Conservation (phyloP, 1,284 basidiomycete genomes). For the Ceratobasidium sp. region DNA sequence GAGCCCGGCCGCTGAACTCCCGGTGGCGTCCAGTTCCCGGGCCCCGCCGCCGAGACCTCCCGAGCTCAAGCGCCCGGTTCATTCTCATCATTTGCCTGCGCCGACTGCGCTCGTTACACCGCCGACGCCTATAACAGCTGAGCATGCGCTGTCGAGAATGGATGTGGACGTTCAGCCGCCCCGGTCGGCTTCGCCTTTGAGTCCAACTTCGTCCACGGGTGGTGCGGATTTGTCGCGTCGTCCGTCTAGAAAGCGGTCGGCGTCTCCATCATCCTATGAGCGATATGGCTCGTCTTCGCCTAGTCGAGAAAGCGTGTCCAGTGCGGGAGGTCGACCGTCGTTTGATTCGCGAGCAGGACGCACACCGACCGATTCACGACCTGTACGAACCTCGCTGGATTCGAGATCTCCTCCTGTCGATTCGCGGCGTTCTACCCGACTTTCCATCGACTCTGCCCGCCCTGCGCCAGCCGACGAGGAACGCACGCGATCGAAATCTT, state of each 20-base stretch:
- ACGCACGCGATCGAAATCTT: conserved; percentile 31
- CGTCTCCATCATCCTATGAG: conserved; percentile 16
- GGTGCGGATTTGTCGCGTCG: conserved; percentile 22
- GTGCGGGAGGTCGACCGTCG: background rate
- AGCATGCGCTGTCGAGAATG: conserved; percentile 7
- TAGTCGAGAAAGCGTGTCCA: conserved; percentile 32
- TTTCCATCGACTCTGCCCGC: conserved; percentile 17
- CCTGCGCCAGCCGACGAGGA: background rate
- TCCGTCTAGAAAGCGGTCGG: conserved; percentile 24
- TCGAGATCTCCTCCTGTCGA: too few relatives aligned
- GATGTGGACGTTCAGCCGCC: conserved; percentile 14
- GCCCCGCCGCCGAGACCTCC: conserved; percentile 8
- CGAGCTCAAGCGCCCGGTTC: conserved; percentile 13
- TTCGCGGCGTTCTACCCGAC: too few relatives aligned
- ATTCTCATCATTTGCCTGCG: too few relatives aligned
- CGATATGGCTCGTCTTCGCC: conserved; percentile 22
- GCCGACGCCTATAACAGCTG: conserved; percentile 28
- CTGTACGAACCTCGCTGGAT: background rate
- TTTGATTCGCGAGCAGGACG: background rate
- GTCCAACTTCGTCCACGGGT: conserved; percentile 15
- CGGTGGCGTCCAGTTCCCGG: conserved; percentile 18
- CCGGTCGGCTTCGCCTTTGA: conserved; percentile 15
- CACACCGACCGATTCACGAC: background rate
- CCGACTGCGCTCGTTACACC: conserved; percentile 31
- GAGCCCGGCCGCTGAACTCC: conserved; percentile 16